A percentile compares a stretch with the other conserved stretches of the same genome.
Evolutionary conservation across 768 basidiomycete species (phyloP).

Genomic region (Auriscalpium microsporum): DNA sequence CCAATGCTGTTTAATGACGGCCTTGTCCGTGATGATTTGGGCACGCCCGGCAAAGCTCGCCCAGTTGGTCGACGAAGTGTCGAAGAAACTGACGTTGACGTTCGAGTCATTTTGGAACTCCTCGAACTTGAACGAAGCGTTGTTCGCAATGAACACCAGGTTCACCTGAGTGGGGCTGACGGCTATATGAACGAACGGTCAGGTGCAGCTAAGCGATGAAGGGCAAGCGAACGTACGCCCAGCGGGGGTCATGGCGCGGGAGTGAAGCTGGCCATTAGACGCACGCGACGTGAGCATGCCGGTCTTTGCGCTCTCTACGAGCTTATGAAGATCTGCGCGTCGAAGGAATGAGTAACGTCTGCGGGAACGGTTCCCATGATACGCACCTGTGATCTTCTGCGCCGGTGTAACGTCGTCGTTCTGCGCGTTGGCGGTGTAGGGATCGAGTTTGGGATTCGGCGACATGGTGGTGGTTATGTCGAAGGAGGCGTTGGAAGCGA

Average conservation of each 20-base stretch:
- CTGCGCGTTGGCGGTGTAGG: conserved; percentile 61
- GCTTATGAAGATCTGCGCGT: conserved; percentile 46
- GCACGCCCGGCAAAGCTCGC: conserved; percentile 73
- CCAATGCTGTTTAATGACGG: conserved; percentile 59
- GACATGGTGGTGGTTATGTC: conserved; percentile 8
- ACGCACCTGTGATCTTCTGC: conserved; percentile 56
- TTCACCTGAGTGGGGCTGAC: conserved; percentile 39
- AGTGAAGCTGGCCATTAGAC: conserved; percentile 59
- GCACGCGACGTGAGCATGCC: conserved; percentile 77
- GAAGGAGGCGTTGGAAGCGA: too few species aligned
- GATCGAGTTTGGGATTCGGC: conserved; percentile 45
- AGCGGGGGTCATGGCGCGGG: conserved; percentile 74
- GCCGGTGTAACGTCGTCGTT: conserved; percentile 46
- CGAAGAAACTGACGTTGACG: conserved; percentile 76
- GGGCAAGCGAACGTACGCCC: conserved; percentile 35
- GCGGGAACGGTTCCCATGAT: not conserved
- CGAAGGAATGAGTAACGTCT: not conserved
- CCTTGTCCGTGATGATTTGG: conserved; percentile 51
- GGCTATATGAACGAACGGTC: conserved; percentile 24
- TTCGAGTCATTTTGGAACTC: conserved; percentile 69
- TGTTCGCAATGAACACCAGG: conserved; percentile 68
- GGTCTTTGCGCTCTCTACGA: conserved; percentile 53
- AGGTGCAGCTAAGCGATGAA: too few species aligned
- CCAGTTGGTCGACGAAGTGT: conserved; percentile 66
- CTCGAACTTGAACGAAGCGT: conserved; percentile 62